A percentile compares a stretch with the other conserved stretches of the same genome.
phyloP scores from a whole-genome alignment of 805 yeast genomes.

The Phaffomyces antillensis region DNA sequence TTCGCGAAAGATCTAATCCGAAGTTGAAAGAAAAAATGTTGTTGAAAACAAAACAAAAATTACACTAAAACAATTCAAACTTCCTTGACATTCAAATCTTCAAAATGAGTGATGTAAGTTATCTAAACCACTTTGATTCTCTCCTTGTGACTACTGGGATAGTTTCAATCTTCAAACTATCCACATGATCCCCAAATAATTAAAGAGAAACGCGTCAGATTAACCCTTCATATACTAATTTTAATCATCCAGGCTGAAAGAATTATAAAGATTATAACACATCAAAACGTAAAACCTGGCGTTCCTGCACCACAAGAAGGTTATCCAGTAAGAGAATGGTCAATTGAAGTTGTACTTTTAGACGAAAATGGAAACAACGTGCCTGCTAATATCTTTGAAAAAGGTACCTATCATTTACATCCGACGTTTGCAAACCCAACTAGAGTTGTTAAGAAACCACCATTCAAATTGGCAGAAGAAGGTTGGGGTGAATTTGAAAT shows the following conservation, averaged over 20 bases:
- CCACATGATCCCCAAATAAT: no score
- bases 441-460: constrained; percentile 71
- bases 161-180: no score
- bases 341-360: constrained; percentile 65
- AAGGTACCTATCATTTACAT: constrained; percentile 87
- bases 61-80: background rate
- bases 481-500: constrained; percentile 99
- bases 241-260: constrained; percentile 48
- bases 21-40: background rate
- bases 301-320: constrained; percentile 82
- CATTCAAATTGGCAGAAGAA: constrained; percentile 82
- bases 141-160: no score
- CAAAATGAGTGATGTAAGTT: constrained; percentile 1
- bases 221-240: background rate
- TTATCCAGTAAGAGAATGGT: constrained; percentile 94
- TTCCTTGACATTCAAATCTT: background rate
- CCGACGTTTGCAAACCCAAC: constrained; percentile 92
- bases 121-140: no score
- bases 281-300: constrained; percentile 74
- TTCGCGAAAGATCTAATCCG: no score
- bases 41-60: background rate
- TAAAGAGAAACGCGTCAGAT: no score
- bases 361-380: constrained; percentile 76
- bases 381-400: constrained; percentile 84
- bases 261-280: constrained; percentile 80